Evolutionary conservation across 371 early-diverging fungal species (phyloP).

Genomic region (Mucor racemosus): DNA sequence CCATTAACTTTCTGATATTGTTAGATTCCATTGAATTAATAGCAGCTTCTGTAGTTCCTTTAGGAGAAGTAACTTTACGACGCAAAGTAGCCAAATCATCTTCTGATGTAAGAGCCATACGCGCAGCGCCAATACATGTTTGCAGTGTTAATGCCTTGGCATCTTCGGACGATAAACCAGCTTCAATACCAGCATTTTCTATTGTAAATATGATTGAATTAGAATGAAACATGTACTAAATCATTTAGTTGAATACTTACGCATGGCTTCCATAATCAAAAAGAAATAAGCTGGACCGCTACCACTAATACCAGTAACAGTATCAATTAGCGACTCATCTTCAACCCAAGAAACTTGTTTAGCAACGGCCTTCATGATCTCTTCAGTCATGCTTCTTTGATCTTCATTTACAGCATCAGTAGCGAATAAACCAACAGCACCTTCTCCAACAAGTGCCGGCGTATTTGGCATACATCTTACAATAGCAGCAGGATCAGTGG

Average conservation of each 20-base stretch:
- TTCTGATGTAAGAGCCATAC: conserved; percentile 75
- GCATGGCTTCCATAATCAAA: conserved; percentile 87
- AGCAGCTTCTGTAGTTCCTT: conserved; percentile 94
- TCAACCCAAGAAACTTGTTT: conserved; percentile 84
- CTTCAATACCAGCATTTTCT: conserved; percentile 78
- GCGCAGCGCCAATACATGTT: conserved; percentile 89
- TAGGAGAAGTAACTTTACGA: conserved; percentile 89
- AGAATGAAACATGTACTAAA: not conserved
- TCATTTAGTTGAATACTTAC: conserved; percentile 28
- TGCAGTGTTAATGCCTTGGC: conserved; percentile 85
- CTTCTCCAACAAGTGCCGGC: conserved; percentile 85
- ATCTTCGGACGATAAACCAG: conserved; percentile 78
- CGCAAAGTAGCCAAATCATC: conserved; percentile 82
- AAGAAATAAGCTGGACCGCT: conserved; percentile 95
- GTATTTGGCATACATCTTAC: conserved; percentile 96
- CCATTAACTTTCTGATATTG: conserved; percentile 60
- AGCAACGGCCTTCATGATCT: conserved; percentile 73
- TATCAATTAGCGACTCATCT: conserved; percentile 78
- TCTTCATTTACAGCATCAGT: conserved; percentile 56
- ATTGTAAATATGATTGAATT: not conserved
- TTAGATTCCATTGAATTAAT: conserved; percentile 75
- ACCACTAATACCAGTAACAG: conserved; percentile 89
- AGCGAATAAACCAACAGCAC: conserved; percentile 87
- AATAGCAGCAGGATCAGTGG: conserved; percentile 51
- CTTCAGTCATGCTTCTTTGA: conserved; percentile 70